Evolutionary conservation across 2,329 filamentous ascomycete species (phyloP).

Genomic region (Apiospora arundinis): DNA sequence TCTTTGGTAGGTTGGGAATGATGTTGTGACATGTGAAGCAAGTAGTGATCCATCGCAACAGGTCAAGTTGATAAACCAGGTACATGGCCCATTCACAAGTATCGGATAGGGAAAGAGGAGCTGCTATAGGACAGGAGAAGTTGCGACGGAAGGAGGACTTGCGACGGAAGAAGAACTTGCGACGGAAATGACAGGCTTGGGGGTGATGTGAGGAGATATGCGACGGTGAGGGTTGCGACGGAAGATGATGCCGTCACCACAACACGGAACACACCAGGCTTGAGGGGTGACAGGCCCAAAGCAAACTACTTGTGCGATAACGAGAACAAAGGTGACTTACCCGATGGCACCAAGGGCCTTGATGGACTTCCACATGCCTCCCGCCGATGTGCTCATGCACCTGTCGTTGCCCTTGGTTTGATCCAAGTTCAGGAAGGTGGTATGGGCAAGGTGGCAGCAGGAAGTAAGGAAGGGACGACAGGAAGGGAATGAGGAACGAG

Average conservation of each 20-base stretch:
- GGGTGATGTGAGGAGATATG: not conserved
- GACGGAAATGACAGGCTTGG: not conserved
- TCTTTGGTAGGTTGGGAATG: not conserved
- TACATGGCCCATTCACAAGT: not conserved
- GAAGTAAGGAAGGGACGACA: too few relatives aligned
- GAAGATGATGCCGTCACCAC: not conserved
- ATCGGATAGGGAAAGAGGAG: not conserved
- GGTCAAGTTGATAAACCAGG: not conserved
- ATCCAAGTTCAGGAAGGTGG: not conserved
- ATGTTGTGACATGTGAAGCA: not conserved
- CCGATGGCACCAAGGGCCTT: constrained; percentile 14
- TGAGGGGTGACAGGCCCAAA: not conserved
- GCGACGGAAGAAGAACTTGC: not conserved
- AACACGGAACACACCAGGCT: not conserved
- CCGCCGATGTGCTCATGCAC: not conserved
- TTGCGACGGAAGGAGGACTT: not conserved
- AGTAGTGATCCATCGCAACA: not conserved
- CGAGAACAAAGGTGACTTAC: constrained; percentile 21
- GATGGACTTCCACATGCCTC: constrained; percentile 24
- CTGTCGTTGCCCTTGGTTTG: not conserved
- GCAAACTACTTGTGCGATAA: not conserved
- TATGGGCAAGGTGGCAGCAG: not conserved
- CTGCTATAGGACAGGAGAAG: not conserved
- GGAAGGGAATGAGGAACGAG: not conserved
- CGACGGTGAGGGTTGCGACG: not conserved